Evolutionary conservation across 345 rosid species (phyloP).

Genomic region (Populus pruinosa): DNA sequence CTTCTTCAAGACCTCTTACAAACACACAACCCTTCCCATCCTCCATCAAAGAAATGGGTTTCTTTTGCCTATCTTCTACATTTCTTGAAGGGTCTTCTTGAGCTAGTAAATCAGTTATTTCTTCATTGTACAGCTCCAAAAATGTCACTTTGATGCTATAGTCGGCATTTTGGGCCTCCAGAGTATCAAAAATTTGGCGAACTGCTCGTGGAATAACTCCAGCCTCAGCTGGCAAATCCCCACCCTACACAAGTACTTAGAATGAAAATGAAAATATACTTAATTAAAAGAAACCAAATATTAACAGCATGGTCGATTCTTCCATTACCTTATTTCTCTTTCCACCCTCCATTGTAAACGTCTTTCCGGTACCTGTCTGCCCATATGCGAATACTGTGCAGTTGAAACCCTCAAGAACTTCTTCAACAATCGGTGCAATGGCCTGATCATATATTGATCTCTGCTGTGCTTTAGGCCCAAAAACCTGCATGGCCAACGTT

Average conservation of each 20-base stretch:
- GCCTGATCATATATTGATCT: constrained; percentile 93
- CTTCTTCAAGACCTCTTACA: constrained; percentile 90
- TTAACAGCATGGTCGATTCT: not conserved
- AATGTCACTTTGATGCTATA: constrained; percentile 90
- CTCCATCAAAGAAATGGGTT: constrained; percentile 82
- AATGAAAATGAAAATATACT: not conserved
- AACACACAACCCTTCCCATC: constrained; percentile 91
- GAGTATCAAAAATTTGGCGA: constrained; percentile 72
- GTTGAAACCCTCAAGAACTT: constrained; percentile 90
- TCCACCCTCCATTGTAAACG: constrained; percentile 95
- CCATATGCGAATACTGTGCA: constrained; percentile 96
- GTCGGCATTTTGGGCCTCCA: constrained; percentile 86
- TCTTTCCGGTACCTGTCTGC: constrained; percentile 88
- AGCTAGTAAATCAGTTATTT: constrained; percentile 77
- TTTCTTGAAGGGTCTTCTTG: constrained; percentile 60
- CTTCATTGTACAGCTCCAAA: constrained; percentile 91
- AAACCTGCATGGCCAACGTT: constrained; percentile 45
- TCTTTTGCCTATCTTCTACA: constrained; percentile 70
- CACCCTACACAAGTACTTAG: constrained; percentile 45
- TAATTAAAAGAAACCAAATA: not conserved
- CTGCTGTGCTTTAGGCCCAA: constrained; percentile 92
- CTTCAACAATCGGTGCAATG: constrained; percentile 74
- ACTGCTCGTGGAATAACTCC: constrained; percentile 95
- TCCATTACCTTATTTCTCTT: constrained; percentile 72
- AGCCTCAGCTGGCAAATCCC: constrained; percentile 87